Evolutionary conservation across 192 early-diverging fungal genomes (phyloP).

Genomic region (Lunasporangiospora selenospora): DNA sequence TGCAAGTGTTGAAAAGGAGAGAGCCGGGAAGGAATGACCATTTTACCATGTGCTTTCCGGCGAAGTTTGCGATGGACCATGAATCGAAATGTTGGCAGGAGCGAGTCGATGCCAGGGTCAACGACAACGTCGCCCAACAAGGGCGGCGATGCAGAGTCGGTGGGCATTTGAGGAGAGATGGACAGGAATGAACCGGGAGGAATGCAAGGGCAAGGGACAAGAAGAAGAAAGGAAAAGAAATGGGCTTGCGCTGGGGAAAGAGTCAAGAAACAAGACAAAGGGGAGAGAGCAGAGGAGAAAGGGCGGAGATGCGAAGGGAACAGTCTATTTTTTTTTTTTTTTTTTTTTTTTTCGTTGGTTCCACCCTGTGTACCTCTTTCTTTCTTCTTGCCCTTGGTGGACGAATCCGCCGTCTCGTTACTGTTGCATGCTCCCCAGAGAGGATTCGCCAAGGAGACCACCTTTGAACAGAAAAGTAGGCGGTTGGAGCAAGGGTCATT

Average conservation of each 20-base stretch:
- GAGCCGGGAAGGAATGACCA: not conserved
- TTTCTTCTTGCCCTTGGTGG: no score
- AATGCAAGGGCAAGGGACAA: not conserved
- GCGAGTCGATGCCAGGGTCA: constrained; percentile 7
- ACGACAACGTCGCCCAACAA: not conserved
- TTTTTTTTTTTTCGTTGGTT: not conserved
- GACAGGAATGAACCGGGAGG: not conserved
- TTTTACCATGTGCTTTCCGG: constrained; percentile 39
- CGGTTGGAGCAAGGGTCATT: no score
- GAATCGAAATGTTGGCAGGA: constrained; percentile 36
- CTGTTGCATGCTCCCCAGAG: no score
- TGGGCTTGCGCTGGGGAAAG: not conserved
- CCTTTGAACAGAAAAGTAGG: no score
- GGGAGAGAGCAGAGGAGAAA: not conserved
- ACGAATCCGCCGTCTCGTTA: no score
- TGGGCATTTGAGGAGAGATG: not conserved
- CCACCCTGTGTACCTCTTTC: no score
- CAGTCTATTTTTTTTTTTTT: not conserved
- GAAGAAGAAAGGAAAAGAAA: not conserved
- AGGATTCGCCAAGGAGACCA: no score
- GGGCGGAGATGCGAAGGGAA: not conserved
- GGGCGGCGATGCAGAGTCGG: not conserved
- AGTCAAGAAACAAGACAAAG: not conserved
- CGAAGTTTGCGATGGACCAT: constrained; percentile 40
- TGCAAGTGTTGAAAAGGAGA: not conserved